Conservation (phyloP, 345 rosid species). For the Camelina sativa region DNA sequence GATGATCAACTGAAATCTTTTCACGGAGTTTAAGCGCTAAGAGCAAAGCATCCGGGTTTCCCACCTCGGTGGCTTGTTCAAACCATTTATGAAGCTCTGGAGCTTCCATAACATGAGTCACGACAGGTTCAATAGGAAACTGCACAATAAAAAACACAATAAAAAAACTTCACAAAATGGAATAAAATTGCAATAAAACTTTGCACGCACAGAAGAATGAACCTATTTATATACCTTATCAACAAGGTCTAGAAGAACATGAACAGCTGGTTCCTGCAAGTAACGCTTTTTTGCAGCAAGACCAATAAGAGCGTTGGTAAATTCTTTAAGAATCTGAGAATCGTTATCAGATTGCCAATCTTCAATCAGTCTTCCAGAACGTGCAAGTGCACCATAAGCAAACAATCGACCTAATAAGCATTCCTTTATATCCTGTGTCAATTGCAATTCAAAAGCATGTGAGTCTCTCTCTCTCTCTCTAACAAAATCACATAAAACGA, state of each 20-base stretch:
- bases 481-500: not conserved
- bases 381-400: constrained; percentile 86
- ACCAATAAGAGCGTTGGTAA: constrained; percentile 59
- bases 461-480: not conserved
- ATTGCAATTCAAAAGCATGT: constrained; percentile 25
- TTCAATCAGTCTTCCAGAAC: constrained; percentile 68
- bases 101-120: constrained; percentile 73
- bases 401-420: constrained; percentile 90
- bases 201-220: constrained; percentile 16
- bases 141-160: constrained; percentile 36
- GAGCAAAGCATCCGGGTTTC: constrained; percentile 95
- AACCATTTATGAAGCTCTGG: constrained; percentile 77
- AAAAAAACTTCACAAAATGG: not conserved
- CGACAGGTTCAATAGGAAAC: constrained; percentile 70
- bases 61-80: constrained; percentile 66
- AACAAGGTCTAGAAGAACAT: constrained; percentile 67
- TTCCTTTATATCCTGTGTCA: constrained; percentile 79
- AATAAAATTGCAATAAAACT: not conserved
- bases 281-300: constrained; percentile 82
- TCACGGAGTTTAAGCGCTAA: constrained; percentile 73
- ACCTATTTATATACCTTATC: constrained; percentile 60
- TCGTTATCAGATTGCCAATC: constrained; percentile 66
- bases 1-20: constrained; percentile 55
- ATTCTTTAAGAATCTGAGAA: constrained; percentile 63
- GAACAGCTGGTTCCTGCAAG: constrained; percentile 90